Base-by-base conservation (phyloP, 441 rosid species). In the Manihot esculenta region DNA sequence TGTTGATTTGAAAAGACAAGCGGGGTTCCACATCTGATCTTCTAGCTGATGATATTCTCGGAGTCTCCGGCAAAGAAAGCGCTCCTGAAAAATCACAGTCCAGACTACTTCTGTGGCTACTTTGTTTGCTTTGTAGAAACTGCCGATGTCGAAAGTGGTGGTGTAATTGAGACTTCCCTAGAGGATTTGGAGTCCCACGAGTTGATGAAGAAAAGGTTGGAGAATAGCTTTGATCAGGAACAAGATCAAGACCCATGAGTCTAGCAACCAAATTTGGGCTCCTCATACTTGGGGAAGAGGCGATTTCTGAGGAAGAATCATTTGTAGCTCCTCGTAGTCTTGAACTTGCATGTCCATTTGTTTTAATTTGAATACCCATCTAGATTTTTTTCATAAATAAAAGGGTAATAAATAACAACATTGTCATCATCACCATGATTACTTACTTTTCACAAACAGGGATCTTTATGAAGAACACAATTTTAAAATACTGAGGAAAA, bases 231-330 rank as follows among this genome's bases (percentile, higher is more conserved):
- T 75, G 66, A 18, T 88, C 93, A 0, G 99, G 97, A 55, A 89
- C 89, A 76, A 87, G 84, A 55, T 94, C 99, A 38, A 94, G 97
- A 50, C 99, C 99, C 99, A 94, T 92, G 30, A 94, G 87, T 66
- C 98, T 82, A 13, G 98, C 99, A 0, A 94, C 96, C 56, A 94
- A 79, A 70, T 81, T 92, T 45, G 99, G 99, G 23, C 94, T 89
- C 82, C 85, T 89, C 68, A 87, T 76, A 26, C 85, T 87, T 2
- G 97, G 92, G 23, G 99, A 90, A 67, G 82, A 72, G 77, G 84
- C 78, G 53, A 82, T 83, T 57, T 86, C 91, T 48, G 91, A 82
- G 8, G 84, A 87, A 68, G 78, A 85, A 0, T 80, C 73, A 18
- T 27, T 73, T 45, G 75, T 54, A 55, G 75, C 71, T 74, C 75